These are phyloP conservation scores for Fraxinus anomala DNA, from an alignment of 257 asterid species.

Conservation along the genomic window DNA sequence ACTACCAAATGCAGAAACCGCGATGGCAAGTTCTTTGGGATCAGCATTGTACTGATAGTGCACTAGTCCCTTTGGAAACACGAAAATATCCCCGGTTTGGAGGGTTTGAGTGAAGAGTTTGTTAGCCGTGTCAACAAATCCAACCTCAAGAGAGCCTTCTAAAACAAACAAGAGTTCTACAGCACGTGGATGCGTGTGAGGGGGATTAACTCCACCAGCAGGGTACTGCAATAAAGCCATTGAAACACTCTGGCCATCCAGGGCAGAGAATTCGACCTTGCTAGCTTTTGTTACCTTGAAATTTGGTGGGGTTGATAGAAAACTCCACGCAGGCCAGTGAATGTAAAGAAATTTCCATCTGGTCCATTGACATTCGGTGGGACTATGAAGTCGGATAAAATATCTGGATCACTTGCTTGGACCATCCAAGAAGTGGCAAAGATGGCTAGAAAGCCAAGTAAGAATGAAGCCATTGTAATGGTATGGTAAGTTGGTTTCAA, in stretches of 20 bases:
- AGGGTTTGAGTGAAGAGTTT: background rate
- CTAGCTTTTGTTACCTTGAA: conserved; percentile 11
- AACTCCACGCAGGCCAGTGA: background rate
- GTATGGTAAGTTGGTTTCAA: no score
- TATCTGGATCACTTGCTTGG: conserved; percentile 7
- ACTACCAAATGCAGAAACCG: conserved; percentile 1
- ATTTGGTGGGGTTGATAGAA: background rate
- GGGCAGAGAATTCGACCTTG: background rate
- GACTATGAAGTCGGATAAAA: background rate
- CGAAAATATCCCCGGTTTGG: background rate
- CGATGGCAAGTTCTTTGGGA: background rate
- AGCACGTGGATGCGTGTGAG: background rate
- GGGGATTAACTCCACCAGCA: background rate
- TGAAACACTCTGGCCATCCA: conserved; percentile 5
- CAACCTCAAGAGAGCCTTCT: conserved; percentile 1
- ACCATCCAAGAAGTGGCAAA: conserved; percentile 6
- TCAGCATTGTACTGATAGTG: conserved; percentile 12
- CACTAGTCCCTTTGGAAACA: conserved; percentile 1
- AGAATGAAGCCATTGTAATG: background rate
- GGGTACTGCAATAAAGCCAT: background rate
- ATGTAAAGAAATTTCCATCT: background rate
- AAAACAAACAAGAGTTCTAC: background rate
- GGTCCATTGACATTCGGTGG: background rate
- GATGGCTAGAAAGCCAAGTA: background rate
- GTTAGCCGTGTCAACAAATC: background rate